Percentiles rank a stretch among this genome's conserved stretches.
Evolutionary conservation across 345 rosid genomes (phyloP).

Genomic region (Eucalyptus sp.): DNA sequence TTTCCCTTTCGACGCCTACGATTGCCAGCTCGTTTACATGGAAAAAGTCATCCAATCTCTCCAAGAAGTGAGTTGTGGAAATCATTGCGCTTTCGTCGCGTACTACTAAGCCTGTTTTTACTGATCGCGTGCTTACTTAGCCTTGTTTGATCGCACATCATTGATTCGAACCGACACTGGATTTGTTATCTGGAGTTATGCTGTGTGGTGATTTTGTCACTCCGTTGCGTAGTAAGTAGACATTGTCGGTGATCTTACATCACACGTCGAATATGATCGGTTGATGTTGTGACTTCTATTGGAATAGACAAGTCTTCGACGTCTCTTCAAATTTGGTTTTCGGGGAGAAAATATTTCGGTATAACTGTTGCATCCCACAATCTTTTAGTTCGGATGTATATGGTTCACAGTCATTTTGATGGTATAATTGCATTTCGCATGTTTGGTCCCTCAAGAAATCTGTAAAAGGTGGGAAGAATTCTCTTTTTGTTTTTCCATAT

Average conservation of each 20-base stretch:
- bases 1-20: conserved; percentile 88
- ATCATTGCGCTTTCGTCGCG: neutral
- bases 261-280: neutral
- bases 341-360: neutral
- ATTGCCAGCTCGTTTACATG: conserved; percentile 89
- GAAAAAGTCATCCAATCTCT: conserved; percentile 84
- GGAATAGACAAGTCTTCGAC: neutral
- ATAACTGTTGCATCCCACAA: neutral
- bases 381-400: neutral
- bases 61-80: conserved; percentile 43
- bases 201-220: neutral
- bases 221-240: neutral
- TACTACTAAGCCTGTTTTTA: neutral
- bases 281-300: neutral
- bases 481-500: neutral
- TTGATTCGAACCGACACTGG: neutral
- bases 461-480: neutral
- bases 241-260: neutral
- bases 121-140: neutral
- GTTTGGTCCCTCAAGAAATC: neutral
- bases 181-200: neutral
- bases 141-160: neutral
- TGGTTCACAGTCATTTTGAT: neutral
- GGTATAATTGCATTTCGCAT: neutral
- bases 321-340: neutral